Evolutionary conservation across 148 eudicot genomes (phyloP), one percentile per base, ranked within the genome.

Genomic region (Persicaria tinctoria): DNA sequence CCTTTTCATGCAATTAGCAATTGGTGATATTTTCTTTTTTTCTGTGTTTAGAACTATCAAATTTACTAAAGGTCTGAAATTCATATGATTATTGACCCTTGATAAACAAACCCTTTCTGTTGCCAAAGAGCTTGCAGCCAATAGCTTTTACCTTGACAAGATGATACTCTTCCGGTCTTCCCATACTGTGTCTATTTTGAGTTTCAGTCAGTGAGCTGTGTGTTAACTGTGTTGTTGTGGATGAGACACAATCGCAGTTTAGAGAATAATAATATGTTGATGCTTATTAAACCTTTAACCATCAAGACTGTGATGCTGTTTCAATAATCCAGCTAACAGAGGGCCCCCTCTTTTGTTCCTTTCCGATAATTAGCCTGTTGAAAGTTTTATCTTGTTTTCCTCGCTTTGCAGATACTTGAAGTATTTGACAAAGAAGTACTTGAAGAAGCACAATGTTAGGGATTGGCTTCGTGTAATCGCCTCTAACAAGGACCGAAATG

Each of bases 381-480:
- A 50, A 47, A 48, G 41, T 14, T 20, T 38, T 47, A 18, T 17
- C 20, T 4, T 11, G 12, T 8, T 46, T 13, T 72, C 14, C 3
- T 4, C 38, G 0, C 45, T 12, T 18, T 50, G 8, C 80, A 90
- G 95, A 83, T 90, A 90, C 76, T 78, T 90, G 77, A 90, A 90
- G 83, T 90, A 90, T 76, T 85, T 90, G 89, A 90, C 95, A 16
- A 90, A 90, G 89, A 90, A 90, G 73, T 90, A 90, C 84, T 73
- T 90, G 86, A 90, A 90, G 85, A 90, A 90, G 83, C 87, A 90
- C 82, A 88, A 88, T 73, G 95, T 90, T 17, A 76, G 95, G 32
- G 95, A 90, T 79, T 90, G 95, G 95, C 95, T 90, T 63, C 86
- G 95, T 76, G 95, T 90, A 14, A 90, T 90, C 75, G 85, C 95